These are phyloP conservation scores for Crepidotus sp. DNA, from an alignment of 1,284 basidiomycete genomes.

Conservation along the genomic window DNA sequence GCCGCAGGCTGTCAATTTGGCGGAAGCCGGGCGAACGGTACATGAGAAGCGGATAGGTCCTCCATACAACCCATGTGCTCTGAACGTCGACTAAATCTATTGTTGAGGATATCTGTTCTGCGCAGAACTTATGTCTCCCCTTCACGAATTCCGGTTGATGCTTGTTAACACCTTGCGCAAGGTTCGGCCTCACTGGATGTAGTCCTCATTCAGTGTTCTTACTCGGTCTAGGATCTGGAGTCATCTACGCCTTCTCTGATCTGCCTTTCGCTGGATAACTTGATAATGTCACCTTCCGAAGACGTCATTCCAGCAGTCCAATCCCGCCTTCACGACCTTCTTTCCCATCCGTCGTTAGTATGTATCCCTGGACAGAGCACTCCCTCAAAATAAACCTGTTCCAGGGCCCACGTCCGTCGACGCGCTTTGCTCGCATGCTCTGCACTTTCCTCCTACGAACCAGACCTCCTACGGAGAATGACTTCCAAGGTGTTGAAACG, in stretches of 20 bases:
- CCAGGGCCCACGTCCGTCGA: conserved; percentile 50
- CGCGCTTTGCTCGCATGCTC: conserved; percentile 52
- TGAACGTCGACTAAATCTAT: conserved; percentile 1
- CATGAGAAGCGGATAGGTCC: conserved; percentile 65
- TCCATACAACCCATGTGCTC: background rate
- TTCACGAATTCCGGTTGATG: conserved; percentile 71
- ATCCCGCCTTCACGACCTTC: conserved; percentile 49
- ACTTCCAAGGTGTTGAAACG: conserved; percentile 35
- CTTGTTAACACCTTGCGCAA: conserved; percentile 75
- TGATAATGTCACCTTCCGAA: conserved; percentile 49
- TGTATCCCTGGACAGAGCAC: conserved; percentile 22
- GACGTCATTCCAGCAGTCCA: conserved; percentile 68
- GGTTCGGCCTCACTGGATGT: conserved; percentile 27
- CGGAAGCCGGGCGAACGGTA: conserved; percentile 51
- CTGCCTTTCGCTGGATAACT: conserved; percentile 61
- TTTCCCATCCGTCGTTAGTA: conserved; percentile 69
- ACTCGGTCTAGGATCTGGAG: conserved; percentile 51
- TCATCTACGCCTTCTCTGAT: conserved; percentile 43
- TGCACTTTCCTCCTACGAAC: conserved; percentile 40
- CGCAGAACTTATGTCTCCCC: conserved; percentile 53
- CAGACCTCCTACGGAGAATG: conserved; percentile 39
- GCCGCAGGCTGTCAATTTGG: conserved; percentile 60
- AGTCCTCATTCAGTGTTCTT: background rate
- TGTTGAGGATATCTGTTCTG: conserved; percentile 66
- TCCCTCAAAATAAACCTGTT: conserved; percentile 17